Percentiles rank a stretch among this genome's conserved stretches.
Evolutionary conservation across 257 asterid genomes (phyloP).

Genomic region (Nicotiana knightiana): DNA sequence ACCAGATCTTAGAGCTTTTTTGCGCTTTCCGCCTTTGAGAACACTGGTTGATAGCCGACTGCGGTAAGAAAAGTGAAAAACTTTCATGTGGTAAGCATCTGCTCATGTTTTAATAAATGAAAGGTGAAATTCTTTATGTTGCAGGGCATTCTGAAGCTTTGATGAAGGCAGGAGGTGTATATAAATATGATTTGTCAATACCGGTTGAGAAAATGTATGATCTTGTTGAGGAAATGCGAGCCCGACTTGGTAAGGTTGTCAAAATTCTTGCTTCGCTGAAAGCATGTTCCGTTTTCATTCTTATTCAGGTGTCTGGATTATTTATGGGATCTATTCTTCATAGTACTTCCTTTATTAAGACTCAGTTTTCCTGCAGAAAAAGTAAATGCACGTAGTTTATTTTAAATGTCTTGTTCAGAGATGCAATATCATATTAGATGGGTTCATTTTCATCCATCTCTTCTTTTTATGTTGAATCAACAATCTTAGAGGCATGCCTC

Average conservation of each 20-base stretch:
- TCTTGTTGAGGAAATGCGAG: constrained; percentile 82
- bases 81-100: background rate
- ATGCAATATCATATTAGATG: background rate
- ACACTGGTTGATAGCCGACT: background rate
- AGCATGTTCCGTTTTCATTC: background rate
- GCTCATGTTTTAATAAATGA: background rate
- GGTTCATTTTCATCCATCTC: background rate
- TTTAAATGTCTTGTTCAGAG: background rate
- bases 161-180: constrained; percentile 91
- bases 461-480: background rate
- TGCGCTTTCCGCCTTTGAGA: too few species aligned
- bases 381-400: background rate
- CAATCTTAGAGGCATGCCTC: background rate
- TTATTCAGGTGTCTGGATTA: background rate
- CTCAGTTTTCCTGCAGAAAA: background rate
- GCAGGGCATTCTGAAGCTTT: constrained; percentile 92
- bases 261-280: background rate
- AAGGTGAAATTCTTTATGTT: constrained; percentile 17
- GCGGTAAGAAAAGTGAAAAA: background rate
- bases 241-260: constrained; percentile 57
- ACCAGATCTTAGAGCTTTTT: too few species aligned
- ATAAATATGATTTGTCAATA: constrained; percentile 85
- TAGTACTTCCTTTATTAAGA: background rate
- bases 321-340: background rate
- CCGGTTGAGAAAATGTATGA: constrained; percentile 84